Conservation (phyloP, 1,284 basidiomycete genomes). For the Thecaphora frezii region DNA sequence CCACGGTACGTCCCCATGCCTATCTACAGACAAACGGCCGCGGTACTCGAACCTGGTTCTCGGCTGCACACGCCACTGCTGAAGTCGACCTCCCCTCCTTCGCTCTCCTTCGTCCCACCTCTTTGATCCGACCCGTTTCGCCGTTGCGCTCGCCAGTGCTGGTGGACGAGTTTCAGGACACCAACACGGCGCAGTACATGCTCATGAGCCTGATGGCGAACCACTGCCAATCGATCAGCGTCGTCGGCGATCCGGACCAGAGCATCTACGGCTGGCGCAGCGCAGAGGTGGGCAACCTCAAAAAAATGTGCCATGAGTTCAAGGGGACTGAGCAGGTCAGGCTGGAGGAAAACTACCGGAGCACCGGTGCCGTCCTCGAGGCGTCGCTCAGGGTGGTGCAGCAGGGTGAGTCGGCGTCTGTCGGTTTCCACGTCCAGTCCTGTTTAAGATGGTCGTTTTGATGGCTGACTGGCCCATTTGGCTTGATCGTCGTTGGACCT, state of each 20-base stretch:
- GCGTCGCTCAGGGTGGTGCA: slow-evolving; percentile 77
- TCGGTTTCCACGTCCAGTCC: too few relatives aligned
- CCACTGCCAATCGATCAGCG: slow-evolving; percentile 64
- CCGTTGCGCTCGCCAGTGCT: slow-evolving; percentile 63
- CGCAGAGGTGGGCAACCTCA: slow-evolving; percentile 63
- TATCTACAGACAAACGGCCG: too few relatives aligned
- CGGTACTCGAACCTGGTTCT: too few relatives aligned
- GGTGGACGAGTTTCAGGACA: slow-evolving; percentile 92
- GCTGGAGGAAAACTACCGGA: slow-evolving; percentile 85
- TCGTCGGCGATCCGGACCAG: slow-evolving; percentile 91
- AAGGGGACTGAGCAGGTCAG: slow-evolving; percentile 66
- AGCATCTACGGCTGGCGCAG: slow-evolving; percentile 90
- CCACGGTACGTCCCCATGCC: slow-evolving; percentile 63
- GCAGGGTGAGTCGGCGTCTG: slow-evolving; percentile 66
- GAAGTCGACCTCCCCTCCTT: too few relatives aligned
- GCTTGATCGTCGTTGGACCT: slow-evolving; percentile 1
- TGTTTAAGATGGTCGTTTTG: too few relatives aligned
- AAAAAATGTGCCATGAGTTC: slow-evolving; percentile 47
- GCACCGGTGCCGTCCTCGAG: slow-evolving; percentile 75
- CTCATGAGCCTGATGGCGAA: slow-evolving; percentile 68
- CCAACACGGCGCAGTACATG: slow-evolving; percentile 81
- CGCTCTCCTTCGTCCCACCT: too few relatives aligned
- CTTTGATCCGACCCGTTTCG: background rate
- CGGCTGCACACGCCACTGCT: too few relatives aligned
- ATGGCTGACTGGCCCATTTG: background rate